Conservation (phyloP, 306 rosid genomes). For the Oemleria cerasiformis region DNA sequence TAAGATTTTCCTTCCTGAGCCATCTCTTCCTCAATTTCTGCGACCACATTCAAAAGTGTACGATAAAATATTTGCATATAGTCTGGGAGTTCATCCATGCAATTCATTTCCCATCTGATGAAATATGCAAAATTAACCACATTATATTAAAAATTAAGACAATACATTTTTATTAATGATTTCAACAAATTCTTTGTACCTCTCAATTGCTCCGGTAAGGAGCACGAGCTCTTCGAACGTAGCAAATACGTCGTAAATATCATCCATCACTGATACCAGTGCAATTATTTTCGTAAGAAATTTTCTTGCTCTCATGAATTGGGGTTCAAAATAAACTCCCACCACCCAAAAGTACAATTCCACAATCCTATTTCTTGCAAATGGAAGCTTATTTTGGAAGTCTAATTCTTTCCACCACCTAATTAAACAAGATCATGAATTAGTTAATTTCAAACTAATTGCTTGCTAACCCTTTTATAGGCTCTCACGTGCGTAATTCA, state of each 20-base stretch:
- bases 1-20: constrained; percentile 17
- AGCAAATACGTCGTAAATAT: constrained; percentile 42
- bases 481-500: neutral
- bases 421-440: neutral
- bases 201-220: constrained; percentile 38
- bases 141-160: neutral
- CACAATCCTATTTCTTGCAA: constrained; percentile 45
- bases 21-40: constrained; percentile 28
- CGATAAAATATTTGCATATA: constrained; percentile 18
- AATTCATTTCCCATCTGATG: constrained; percentile 25
- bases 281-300: constrained; percentile 25
- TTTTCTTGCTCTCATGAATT: constrained; percentile 26
- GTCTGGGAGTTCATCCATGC: constrained; percentile 19
- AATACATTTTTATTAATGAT: too few relatives aligned
- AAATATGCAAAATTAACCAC: neutral
- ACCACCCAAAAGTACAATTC: constrained; percentile 52
- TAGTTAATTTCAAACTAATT: neutral
- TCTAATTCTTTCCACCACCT: constrained; percentile 63
- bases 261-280: constrained; percentile 36
- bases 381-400: constrained; percentile 24
- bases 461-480: neutral
- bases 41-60: constrained; percentile 3
- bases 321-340: constrained; percentile 34
- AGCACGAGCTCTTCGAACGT: constrained; percentile 40
- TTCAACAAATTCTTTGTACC: constrained; percentile 13